These are phyloP conservation scores for Diplodia sapinea DNA, from an alignment of 2,329 filamentous ascomycete genomes.

Conservation along the genomic window DNA sequence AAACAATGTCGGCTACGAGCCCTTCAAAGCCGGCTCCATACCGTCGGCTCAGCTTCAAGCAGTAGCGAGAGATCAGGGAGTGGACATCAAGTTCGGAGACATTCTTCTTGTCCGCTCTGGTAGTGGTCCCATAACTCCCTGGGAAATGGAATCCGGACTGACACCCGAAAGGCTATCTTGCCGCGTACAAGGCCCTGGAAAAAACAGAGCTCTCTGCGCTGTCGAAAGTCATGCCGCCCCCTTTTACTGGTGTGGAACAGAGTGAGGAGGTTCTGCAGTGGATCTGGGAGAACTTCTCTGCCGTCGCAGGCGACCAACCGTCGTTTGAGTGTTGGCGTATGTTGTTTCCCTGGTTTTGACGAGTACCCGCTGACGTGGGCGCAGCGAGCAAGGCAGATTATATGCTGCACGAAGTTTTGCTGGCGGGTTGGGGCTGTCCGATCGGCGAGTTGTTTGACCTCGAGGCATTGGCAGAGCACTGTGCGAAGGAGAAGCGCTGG, in stretches of 20 bases:
- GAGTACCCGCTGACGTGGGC: not conserved
- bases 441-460: constrained; percentile 47
- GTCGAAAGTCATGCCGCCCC: constrained; percentile 28
- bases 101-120: constrained; percentile 42
- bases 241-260: constrained; percentile 32
- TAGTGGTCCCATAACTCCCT: not conserved
- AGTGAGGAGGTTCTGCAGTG: constrained; percentile 60
- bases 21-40: constrained; percentile 37
- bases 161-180: constrained; percentile 35
- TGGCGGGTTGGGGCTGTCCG: constrained; percentile 43
- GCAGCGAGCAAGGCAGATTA: constrained; percentile 25
- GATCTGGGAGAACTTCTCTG: constrained; percentile 71
- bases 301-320: constrained; percentile 66
- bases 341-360: not conserved
- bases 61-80: constrained; percentile 35
- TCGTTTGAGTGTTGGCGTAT: constrained; percentile 64
- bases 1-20: constrained; percentile 35
- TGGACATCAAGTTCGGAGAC: constrained; percentile 39
- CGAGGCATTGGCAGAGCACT: constrained; percentile 41
- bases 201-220: constrained; percentile 32
- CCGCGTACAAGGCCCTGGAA: constrained; percentile 28
- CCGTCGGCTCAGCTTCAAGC: constrained; percentile 36
- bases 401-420: constrained; percentile 36
- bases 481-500: constrained; percentile 40
- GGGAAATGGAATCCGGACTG: not conserved